phyloP scores from a whole-genome alignment of 805 yeast species.

The Teunomyces funiuensis region DNA sequence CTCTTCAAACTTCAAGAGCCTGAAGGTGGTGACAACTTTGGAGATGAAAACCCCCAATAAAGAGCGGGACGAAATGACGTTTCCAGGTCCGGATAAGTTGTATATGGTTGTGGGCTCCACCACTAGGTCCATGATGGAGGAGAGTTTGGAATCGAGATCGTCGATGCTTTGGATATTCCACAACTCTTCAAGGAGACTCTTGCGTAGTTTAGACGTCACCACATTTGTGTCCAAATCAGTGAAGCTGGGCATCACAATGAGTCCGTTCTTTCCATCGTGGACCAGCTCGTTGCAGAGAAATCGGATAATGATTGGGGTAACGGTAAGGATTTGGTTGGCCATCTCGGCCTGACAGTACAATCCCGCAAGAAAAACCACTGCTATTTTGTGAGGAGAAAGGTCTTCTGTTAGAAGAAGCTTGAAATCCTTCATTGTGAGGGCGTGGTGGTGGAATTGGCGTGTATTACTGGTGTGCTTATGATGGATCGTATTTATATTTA shows the following conservation, averaged over 20 bases:
- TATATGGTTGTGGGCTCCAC: conserved; percentile 13
- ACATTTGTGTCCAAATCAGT: conserved; percentile 21
- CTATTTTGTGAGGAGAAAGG: conserved; percentile 56
- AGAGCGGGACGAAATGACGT: conserved; percentile 22
- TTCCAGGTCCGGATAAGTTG: not conserved
- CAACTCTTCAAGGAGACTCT: no score
- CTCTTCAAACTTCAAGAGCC: conserved; percentile 49
- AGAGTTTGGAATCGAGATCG: conserved; percentile 38
- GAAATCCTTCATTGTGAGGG: conserved; percentile 6
- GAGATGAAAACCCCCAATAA: conserved; percentile 45
- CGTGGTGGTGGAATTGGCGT: not conserved
- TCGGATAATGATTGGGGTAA: conserved; percentile 1
- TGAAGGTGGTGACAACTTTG: conserved; percentile 38
- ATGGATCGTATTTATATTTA: not conserved
- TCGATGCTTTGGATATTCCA: conserved; percentile 55
- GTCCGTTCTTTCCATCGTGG: conserved; percentile 17
- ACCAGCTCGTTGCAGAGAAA: conserved; percentile 25
- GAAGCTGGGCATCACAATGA: conserved; percentile 33
- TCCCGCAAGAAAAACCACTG: conserved; percentile 47
- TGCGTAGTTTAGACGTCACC: no score
- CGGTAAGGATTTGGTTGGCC: not conserved
- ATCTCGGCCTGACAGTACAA: conserved; percentile 36
- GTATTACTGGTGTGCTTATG: not conserved
- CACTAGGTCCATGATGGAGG: conserved; percentile 10
- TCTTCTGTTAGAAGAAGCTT: conserved; percentile 36